Percentiles rank a stretch among this genome's conserved stretches.
Conservation (phyloP, 129 eudicot genomes). For the Artemisia annua region DNA sequence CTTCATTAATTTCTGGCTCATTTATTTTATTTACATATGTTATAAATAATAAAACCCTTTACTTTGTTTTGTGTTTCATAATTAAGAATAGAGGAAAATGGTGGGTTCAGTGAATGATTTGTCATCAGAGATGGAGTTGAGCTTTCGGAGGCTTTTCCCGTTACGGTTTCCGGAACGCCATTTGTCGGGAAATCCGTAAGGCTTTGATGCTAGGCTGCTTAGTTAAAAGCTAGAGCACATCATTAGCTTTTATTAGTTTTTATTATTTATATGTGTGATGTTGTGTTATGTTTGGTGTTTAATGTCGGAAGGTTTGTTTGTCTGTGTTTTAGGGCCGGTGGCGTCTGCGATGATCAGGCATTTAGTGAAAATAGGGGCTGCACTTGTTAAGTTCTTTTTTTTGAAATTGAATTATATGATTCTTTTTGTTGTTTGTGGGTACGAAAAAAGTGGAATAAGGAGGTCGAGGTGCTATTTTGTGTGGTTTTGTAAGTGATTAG, state of each 20-base stretch:
- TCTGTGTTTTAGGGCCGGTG: slow-evolving; percentile 67
- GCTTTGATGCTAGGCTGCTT: slow-evolving; percentile 82
- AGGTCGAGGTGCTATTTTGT: slow-evolving; percentile 8
- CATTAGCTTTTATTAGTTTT: slow-evolving; percentile 56
- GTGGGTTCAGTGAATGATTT: slow-evolving; percentile 62
- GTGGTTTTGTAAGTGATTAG: not conserved
- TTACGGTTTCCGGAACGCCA: slow-evolving; percentile 76
- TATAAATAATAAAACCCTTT: not conserved
- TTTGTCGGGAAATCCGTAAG: slow-evolving; percentile 71
- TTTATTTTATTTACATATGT: not conserved
- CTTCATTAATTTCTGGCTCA: too few relatives aligned
- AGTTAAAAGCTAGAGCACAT: slow-evolving; percentile 76
- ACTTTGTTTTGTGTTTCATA: not conserved
- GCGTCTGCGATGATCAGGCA: slow-evolving; percentile 87
- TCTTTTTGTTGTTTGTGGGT: not conserved
- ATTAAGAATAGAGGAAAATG: slow-evolving; percentile 20
- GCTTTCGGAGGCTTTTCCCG: slow-evolving; percentile 77
- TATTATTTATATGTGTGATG: not conserved
- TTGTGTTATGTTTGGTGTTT: not conserved
- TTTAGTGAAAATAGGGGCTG: not conserved
- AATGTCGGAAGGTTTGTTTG: not conserved
- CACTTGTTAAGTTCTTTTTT: slow-evolving; percentile 61
- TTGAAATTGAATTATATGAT: too few relatives aligned
- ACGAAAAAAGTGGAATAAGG: not conserved
- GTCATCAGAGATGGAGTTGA: slow-evolving; percentile 87